Base-by-base conservation (phyloP, 1,139 yeast genomes). In the Suhomyces wounanorum region DNA sequence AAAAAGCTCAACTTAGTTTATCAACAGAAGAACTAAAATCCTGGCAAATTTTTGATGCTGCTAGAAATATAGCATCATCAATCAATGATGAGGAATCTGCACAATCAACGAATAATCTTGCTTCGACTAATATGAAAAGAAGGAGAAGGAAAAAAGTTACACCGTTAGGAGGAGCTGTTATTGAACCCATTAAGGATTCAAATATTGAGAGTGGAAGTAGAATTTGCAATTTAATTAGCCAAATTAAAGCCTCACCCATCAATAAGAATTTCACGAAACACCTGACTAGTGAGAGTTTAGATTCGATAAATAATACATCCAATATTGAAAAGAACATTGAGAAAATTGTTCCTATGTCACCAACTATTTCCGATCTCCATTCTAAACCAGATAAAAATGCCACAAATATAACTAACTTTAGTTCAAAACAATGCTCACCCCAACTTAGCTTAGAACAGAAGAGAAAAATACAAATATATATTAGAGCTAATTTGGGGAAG, bases 401-500 rank as follows among this genome's bases (percentile, higher is more conserved):
- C 14, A 10, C 3, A 11, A 30, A 11, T 30, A 2, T 13, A 30
- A 30, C n/a, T 6, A 30, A 13, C 5, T 30, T 6, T 30, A n/a
- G 11, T 30, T 5, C 14, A 30, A 46, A 43, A 21, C 48, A 36
- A 3, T 43, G 40, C 16, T 21, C 48, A 35, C 40, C 52, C 26
- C 64, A 62, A 42, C 62, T 80, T 28, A 61, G 77, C 0, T 66
- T 73, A 18, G 77, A 72, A 33, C 80, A 79, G 52, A 84, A 85
- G 57, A 64, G 66, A 8, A 67, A 63, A 50, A 76, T 85, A 18
- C 89, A 84, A 59, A 69, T 63, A 25, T 73, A 81, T 52, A 84
- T 85, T 8, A 67, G 89, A 37, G 69, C 71, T 30, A 72, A 67
- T 16, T 63, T 85, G 33, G 67, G 83, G 41, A 82, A 83, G 0